phyloP scores from a whole-genome alignment of 1,284 basidiomycete species.

The Marasmius sp. region DNA sequence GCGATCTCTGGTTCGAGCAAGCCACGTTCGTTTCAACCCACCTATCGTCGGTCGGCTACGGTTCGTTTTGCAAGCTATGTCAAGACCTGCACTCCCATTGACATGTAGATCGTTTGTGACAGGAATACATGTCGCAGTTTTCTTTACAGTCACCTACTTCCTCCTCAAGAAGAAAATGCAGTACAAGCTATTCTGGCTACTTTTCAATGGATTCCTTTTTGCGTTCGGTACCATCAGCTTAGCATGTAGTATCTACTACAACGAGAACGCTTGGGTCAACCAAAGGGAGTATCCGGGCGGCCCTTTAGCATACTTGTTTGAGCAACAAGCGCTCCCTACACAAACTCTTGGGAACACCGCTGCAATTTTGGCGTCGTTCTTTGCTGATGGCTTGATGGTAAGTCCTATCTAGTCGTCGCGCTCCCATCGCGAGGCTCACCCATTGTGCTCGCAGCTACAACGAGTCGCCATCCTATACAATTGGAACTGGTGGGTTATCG shows the following conservation, averaged over 20 bases:
- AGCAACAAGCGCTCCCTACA: not conserved
- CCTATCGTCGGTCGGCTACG: conserved; percentile 24
- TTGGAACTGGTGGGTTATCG: conserved; percentile 19
- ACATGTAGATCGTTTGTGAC: not conserved
- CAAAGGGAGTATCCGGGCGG: conserved; percentile 27
- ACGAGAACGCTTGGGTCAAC: conserved; percentile 28
- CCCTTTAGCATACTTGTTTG: conserved; percentile 6
- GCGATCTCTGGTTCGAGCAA: conserved; percentile 22
- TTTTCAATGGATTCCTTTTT: conserved; percentile 24
- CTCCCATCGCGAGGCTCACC: not conserved
- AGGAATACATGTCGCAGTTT: conserved; percentile 22
- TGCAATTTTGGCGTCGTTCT: conserved; percentile 6
- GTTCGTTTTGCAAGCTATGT: conserved; percentile 10
- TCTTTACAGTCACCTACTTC: conserved; percentile 19
- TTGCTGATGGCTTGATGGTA: conserved; percentile 9
- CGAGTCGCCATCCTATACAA: conserved; percentile 20
- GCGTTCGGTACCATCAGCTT: conserved; percentile 26
- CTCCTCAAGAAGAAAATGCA: not conserved
- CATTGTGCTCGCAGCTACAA: conserved; percentile 10
- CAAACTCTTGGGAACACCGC: conserved; percentile 4
- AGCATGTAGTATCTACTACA: conserved; percentile 26
- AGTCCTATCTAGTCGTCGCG: not conserved
- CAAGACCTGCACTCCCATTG: not conserved
- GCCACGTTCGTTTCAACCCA: conserved; percentile 23
- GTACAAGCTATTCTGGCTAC: conserved; percentile 10